phyloP scores from a whole-genome alignment of 1,284 basidiomycete genomes.

The Boletellus deceptivus region DNA sequence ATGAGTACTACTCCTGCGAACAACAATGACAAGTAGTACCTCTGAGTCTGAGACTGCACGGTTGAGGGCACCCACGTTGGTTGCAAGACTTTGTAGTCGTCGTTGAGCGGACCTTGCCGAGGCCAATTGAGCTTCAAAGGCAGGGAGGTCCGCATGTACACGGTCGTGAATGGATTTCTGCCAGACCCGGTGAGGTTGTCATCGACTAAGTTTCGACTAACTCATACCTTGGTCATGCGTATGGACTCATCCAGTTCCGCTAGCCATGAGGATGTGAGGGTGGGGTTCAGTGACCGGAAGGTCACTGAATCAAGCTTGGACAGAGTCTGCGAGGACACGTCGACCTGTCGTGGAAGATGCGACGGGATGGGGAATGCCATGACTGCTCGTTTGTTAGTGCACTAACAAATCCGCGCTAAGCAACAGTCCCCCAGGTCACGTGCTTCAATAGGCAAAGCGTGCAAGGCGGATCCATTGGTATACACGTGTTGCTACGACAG shows the following conservation, averaged over 20 bases:
- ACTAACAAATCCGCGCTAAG: too few species aligned
- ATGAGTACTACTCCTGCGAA: slow-evolving; percentile 6
- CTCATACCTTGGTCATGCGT: slow-evolving; percentile 57
- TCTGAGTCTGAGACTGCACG: slow-evolving; percentile 53
- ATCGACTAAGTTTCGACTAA: slow-evolving; percentile 1
- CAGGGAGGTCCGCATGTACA: slow-evolving; percentile 58
- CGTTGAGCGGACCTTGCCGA: slow-evolving; percentile 62
- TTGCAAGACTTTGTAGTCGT: slow-evolving; percentile 50
- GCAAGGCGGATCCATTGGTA: slow-evolving; percentile 4
- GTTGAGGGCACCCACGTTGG: slow-evolving; percentile 52
- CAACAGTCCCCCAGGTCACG: slow-evolving; percentile 13
- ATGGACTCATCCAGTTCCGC: slow-evolving; percentile 68
- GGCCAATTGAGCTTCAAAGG: slow-evolving; percentile 61
- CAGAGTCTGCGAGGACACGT: slow-evolving; percentile 67
- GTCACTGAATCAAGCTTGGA: slow-evolving; percentile 64
- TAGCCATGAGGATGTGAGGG: slow-evolving; percentile 65
- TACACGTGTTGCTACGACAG: slow-evolving; percentile 17
- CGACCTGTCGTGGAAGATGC: slow-evolving; percentile 63
- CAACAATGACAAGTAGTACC: slow-evolving; percentile 37
- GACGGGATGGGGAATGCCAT: slow-evolving; percentile 74
- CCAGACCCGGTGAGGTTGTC: slow-evolving; percentile 4
- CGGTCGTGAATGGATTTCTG: slow-evolving; percentile 67
- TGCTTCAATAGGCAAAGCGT: slow-evolving; percentile 3
- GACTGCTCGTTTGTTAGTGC: slow-evolving; percentile 5
- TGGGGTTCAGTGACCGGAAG: slow-evolving; percentile 53